These are phyloP conservation scores for Trichomonascus vanleenenianus DNA, from an alignment of 805 yeast genomes.

Conservation along the genomic window DNA sequence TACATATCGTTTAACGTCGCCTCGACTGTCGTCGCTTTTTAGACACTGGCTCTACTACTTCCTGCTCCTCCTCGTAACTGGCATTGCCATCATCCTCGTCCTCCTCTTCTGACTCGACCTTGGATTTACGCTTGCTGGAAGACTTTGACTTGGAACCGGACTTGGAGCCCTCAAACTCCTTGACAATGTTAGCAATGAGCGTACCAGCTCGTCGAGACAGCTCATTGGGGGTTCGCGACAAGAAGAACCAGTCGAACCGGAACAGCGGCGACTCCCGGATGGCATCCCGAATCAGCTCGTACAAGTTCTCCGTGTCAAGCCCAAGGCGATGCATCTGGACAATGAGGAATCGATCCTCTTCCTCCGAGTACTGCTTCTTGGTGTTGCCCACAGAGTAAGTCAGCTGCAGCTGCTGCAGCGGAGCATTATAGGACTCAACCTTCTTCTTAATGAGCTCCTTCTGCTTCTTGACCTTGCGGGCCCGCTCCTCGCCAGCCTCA, in stretches of 20 bases:
- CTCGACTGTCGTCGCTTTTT: neutral
- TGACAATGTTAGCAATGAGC: slow-evolving; percentile 62
- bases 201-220: slow-evolving; percentile 76
- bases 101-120: slow-evolving; percentile 1
- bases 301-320: slow-evolving; percentile 66
- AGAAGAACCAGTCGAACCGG: slow-evolving; percentile 81
- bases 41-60: neutral
- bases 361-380: slow-evolving; percentile 69
- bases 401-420: slow-evolving; percentile 69
- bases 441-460: slow-evolving; percentile 75
- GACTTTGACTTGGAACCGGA: slow-evolving; percentile 12
- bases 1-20: neutral
- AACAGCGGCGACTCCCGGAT: slow-evolving; percentile 70
- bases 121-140: neutral
- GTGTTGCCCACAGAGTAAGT: slow-evolving; percentile 66
- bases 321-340: slow-evolving; percentile 78
- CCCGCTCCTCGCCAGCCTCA: slow-evolving; percentile 83
- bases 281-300: slow-evolving; percentile 69
- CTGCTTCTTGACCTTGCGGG: slow-evolving; percentile 55
- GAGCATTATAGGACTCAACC: slow-evolving; percentile 60
- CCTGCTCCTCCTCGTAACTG: slow-evolving; percentile 1
- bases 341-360: slow-evolving; percentile 82
- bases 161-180: slow-evolving; percentile 44
- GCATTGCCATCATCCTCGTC: neutral
- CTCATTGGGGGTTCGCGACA: slow-evolving; percentile 70